Percentiles rank a stretch among this genome's conserved stretches.
Conservation (phyloP, 2,329 filamentous ascomycete genomes). For the Colletotrichum paranaense region DNA sequence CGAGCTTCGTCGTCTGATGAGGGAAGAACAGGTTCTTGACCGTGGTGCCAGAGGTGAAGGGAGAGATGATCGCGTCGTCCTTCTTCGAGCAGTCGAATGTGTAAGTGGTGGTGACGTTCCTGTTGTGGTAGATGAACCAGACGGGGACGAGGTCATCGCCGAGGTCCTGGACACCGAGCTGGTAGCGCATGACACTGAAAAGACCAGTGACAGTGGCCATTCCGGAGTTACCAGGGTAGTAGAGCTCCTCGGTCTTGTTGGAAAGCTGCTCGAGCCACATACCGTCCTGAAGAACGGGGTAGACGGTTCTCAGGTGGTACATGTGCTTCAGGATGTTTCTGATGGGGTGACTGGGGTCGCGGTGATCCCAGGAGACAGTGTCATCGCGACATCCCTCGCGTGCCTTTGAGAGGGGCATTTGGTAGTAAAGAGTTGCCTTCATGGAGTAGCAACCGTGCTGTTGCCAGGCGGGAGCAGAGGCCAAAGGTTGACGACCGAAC, state of each 20-base stretch:
- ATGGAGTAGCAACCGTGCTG: conserved; percentile 73
- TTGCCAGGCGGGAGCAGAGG: conserved; percentile 71
- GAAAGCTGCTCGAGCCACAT: conserved; percentile 66
- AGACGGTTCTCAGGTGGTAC: conserved; percentile 68
- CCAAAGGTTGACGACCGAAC: conserved; percentile 73
- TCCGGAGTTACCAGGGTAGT: conserved; percentile 61
- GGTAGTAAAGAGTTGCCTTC: conserved; percentile 64
- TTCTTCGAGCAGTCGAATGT: conserved; percentile 63
- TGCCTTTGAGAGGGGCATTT: conserved; percentile 67
- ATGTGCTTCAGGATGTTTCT: conserved; percentile 71
- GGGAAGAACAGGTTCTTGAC: conserved; percentile 74
- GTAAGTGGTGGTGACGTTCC: conserved; percentile 61
- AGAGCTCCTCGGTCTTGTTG: conserved; percentile 60
- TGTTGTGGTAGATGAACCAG: conserved; percentile 64
- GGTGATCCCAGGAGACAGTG: conserved; percentile 67
- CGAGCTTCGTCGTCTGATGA: conserved; percentile 65
- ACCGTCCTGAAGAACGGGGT: conserved; percentile 70
- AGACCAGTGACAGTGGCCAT: conserved; percentile 67
- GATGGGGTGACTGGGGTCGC: conserved; percentile 70
- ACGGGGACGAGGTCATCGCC: conserved; percentile 64
- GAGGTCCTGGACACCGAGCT: conserved; percentile 45
- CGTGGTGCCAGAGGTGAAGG: conserved; percentile 64
- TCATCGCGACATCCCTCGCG: conserved; percentile 68
- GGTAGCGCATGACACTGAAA: conserved; percentile 68
- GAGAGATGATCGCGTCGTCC: conserved; percentile 63